Conservation (phyloP, 345 rosid species). For the Murraya koenigii region DNA sequence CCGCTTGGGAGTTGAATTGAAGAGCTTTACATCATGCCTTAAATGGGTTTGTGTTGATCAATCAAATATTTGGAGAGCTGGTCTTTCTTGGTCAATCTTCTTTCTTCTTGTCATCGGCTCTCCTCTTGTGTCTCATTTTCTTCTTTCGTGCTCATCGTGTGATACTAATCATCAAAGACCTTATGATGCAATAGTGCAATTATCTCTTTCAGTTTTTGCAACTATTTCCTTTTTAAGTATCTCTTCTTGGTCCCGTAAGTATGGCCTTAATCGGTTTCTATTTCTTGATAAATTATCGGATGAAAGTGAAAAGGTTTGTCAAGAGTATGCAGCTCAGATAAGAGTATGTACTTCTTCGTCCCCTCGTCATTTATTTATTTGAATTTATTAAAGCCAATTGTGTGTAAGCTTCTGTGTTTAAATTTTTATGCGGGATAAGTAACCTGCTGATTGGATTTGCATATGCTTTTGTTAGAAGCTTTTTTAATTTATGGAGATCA, state of each 20-base stretch:
- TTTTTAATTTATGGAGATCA: neutral
- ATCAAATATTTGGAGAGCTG: conserved; percentile 45
- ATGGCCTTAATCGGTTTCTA: conserved; percentile 63
- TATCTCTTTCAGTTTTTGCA: conserved; percentile 71
- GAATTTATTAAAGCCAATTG: neutral
- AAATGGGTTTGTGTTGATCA: conserved; percentile 60
- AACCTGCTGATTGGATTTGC: neutral
- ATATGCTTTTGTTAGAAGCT: neutral
- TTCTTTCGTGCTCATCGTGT: conserved; percentile 58
- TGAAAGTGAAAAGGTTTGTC: conserved; percentile 48
- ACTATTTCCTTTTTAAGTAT: conserved; percentile 61
- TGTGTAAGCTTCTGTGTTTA: neutral
- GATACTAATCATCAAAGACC: conserved; percentile 69
- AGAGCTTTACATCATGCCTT: conserved; percentile 44
- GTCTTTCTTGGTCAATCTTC: conserved; percentile 72
- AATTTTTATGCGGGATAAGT: neutral
- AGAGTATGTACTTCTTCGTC: conserved; percentile 33
- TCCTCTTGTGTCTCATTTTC: conserved; percentile 73
- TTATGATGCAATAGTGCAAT: conserved; percentile 66
- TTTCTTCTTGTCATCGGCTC: conserved; percentile 52
- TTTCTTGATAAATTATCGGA: conserved; percentile 68
- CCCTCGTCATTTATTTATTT: neutral
- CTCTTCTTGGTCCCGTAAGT: conserved; percentile 65
- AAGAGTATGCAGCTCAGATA: conserved; percentile 59
- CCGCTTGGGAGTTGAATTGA: conserved; percentile 30